Base-by-base conservation (phyloP, 2,329 filamentous ascomycete genomes). In the Pleomassaria siparia region DNA sequence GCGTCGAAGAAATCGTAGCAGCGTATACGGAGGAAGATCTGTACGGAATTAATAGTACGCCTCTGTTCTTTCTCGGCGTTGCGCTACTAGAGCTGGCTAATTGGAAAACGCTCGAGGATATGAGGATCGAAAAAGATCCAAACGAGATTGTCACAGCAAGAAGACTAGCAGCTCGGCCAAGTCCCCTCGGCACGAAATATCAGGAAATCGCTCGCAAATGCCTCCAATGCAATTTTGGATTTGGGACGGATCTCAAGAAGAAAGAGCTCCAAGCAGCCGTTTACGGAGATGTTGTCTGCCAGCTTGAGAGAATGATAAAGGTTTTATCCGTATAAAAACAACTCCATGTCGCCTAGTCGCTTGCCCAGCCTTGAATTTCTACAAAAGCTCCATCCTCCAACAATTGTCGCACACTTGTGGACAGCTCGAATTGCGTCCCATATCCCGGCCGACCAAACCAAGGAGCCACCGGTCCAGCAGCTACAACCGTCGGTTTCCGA, bases 1-100 rank as follows among this genome's bases (percentile, higher is more conserved):
- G 53, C 5, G 40, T 61, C 1, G 44, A 60, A 32, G 24, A n/a
- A 13, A 21, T 37, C 1, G 43, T 35, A 3, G 10, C 37, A 5
- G 12, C 24, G 4, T 45, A 52, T 18, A 55, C 46, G 10, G 54
- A 58, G 21, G 51, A 61, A 33, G 48, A 55, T 1, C 49, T 32
- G 2, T 54, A 49, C 28, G 59, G 60, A 15, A 63, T 65, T 49
- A 58, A 58, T 33, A 65, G 64, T 15, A 47, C 46, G 1, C 51
- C 60, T 0, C 47, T 65, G 9, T 62, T 62, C 40, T 60, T 51
- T 29, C 54, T 64, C 2, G 62, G 62, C 1, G 51, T 63, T 2
- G 62, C 60, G 1, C 41, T 65, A 2, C 56, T 63, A 3, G 60
- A 65, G 30, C 55, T 65, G 1, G 56, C 54, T 1, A 51, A 62